phyloP scores from a whole-genome alignment of 179 eudicot genomes.

The Spinacia oleracea region DNA sequence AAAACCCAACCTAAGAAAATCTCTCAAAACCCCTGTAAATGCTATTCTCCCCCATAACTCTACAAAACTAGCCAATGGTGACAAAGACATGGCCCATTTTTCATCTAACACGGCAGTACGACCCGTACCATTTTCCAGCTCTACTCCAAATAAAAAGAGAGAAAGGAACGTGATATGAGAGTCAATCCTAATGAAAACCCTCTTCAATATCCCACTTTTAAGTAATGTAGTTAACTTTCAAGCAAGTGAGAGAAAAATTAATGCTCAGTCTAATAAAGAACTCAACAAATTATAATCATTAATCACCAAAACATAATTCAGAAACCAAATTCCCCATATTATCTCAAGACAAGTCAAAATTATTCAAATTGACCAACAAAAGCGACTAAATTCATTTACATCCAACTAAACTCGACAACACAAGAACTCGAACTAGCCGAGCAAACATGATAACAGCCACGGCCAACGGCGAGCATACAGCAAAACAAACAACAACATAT shows the following conservation, averaged over 20 bases:
- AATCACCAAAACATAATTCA: not conserved
- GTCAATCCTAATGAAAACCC: not conserved
- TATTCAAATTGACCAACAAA: not conserved
- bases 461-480: not conserved
- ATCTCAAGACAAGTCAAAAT: constrained; percentile 2
- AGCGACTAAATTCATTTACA: not conserved
- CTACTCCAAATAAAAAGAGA: not conserved
- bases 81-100: not conserved
- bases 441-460: not conserved
- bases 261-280: not conserved
- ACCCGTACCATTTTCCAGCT: not conserved
- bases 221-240: not conserved
- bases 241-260: not conserved
- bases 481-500: not conserved
- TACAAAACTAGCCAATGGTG: not conserved
- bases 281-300: not conserved
- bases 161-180: not conserved
- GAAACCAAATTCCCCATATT: not conserved
- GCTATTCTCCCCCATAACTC: not conserved
- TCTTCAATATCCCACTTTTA: not conserved
- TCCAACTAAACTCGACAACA: not conserved
- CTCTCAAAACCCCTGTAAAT: not conserved
- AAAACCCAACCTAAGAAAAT: not conserved
- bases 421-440: not conserved
- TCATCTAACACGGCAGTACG: too few relatives aligned